Evolutionary conservation across 495 filamentous ascomycete species (phyloP), one percentile per base, ranked within the genome.

Genomic region (Penicillium steckii): DNA sequence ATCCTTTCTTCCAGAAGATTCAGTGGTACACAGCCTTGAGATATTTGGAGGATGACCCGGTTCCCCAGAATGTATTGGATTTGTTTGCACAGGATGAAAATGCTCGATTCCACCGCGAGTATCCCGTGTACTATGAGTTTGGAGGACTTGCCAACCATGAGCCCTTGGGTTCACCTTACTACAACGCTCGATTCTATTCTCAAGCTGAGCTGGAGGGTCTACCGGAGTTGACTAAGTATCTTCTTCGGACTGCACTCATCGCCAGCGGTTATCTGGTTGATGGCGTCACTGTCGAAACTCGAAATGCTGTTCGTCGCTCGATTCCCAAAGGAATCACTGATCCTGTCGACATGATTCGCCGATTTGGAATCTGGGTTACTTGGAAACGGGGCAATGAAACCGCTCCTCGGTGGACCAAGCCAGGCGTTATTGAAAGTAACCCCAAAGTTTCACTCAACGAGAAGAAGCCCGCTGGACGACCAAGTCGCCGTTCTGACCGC

Each of bases 381-480:
- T 89, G 85, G 85, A 90, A 90, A 59, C 84, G 84, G 44, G 86
- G 86, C 3, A 85, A 86, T 54, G 86, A 88, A 56, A 71, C 69
- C 44, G 80, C 86, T 22, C 82, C 87, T 25, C 72, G 79, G 47
- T 90, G 87, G 87, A 86, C 82, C 35, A 75, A 69, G 17, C 72
- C 76, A 4, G 76, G 78, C 24, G 70, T 69, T 23, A 71, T 77
- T 15, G 72, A 74, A 60, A 71, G 62, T 56, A 74, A 74, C 38
- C 59, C 70, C 27, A 77, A 76, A 49, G 65, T 75, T 23, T 72
- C 64, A 15, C 61, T 74, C 7, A 43, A 53, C 10, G 74, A 77
- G 44, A 77, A 76, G 54, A 72, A 69, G 45, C 62, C 72, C 1
- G 68, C 72, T 15, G 72, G 72, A 21, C 65, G 74, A 17, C 72